Base-by-base conservation (phyloP, 805 yeast species). In the Wickerhamomyces hampshirensis region DNA sequence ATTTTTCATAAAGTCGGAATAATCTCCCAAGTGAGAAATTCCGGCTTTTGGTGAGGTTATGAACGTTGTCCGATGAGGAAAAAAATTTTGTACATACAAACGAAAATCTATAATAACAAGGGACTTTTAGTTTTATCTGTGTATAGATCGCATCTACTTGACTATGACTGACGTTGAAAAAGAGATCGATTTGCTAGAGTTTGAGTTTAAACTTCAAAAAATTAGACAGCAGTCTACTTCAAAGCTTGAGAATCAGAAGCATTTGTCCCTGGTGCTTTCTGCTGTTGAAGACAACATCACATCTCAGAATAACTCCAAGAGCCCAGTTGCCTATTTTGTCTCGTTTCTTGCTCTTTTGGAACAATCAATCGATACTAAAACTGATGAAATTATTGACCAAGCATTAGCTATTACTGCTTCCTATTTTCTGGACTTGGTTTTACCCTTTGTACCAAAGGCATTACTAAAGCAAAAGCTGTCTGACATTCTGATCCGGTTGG, bases 211-310 rank as follows among this genome's bases (percentile, higher is more conserved):
- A 54, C 61, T 86, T 29, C 69, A 75, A 40, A 77, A 76, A 54
- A 77, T 89, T 47, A 74, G 96, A 57, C 48, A 66, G 5, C 96
- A 88, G 53, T 63, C 73, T 50, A 71, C 63, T 43, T 86, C 95
- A n/a, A 87, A 86, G 56, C 65, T 89, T 34, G 87, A 82, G 17
- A 85, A 88, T 59, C 97, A 88, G 63, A 84, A 82, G 53, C 87
- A 83, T 55, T 68, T 85, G 44, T 95, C 96, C 7, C 63, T 86
- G 18, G 80, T 91, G 38, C 69, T 93, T 33, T 73, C 82, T 16
- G 95, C 97, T 4, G 89, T 93, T 33, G 99, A 93, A 57, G 96
- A 86, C 49, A 85, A 85, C 48, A 71, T 93, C 30, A 68, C 71
- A 48, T 55, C 53, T 9, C 59, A 60, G 41, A 52, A 55, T 26